Percentiles rank a stretch among this genome's conserved stretches.
phyloP scores from a whole-genome alignment of 2,329 filamentous ascomycete genomes.

The Epicoccum nigrum region DNA sequence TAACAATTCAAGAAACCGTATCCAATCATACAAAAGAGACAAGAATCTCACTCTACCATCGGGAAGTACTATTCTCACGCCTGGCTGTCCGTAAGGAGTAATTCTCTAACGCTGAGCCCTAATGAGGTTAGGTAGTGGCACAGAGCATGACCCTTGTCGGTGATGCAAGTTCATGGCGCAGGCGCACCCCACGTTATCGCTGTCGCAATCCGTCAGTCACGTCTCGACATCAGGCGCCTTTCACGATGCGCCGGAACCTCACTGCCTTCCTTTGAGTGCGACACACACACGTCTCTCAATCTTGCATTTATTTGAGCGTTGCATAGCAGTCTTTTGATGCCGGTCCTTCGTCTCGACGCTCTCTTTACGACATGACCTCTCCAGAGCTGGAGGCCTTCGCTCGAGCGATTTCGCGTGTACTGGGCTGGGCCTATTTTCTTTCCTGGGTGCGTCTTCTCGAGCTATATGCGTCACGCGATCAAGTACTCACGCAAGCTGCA shows the following conservation, averaged over 20 bases:
- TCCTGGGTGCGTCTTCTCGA: slow-evolving; percentile 29
- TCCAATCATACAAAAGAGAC: no score
- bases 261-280: slow-evolving; percentile 10
- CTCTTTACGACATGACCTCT: slow-evolving; percentile 22
- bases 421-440: slow-evolving; percentile 48
- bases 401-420: slow-evolving; percentile 40
- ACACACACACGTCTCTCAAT: not conserved
- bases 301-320: slow-evolving; percentile 4
- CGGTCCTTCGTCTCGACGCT: slow-evolving; percentile 7
- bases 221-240: slow-evolving; percentile 26
- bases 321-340: slow-evolving; percentile 9
- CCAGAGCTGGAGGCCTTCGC: slow-evolving; percentile 39
- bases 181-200: slow-evolving; percentile 8
- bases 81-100: not conserved
- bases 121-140: slow-evolving; percentile 2
- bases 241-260: slow-evolving; percentile 17
- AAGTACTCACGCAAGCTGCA: slow-evolving; percentile 3
- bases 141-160: not conserved
- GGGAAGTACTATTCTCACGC: no score
- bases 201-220: slow-evolving; percentile 22
- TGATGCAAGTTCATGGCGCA: no score
- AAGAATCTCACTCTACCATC: no score
- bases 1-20: no score
- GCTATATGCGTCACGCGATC: not conserved
- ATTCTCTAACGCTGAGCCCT: not conserved